Conservation (phyloP, 371 early-diverging fungal species). For the Rhizopus arrhizus region DNA sequence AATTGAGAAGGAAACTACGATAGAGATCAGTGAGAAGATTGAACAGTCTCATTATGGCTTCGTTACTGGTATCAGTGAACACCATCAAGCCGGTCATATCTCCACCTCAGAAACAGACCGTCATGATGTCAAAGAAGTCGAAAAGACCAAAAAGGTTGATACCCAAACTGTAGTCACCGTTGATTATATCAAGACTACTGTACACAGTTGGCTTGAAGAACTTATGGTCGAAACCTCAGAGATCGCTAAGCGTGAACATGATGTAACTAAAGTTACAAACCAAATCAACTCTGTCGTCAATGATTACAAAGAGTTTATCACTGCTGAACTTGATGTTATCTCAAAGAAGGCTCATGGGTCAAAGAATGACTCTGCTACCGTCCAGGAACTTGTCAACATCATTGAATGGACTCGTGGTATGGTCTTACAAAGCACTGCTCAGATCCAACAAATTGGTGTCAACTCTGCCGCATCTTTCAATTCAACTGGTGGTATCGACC, state of each 20-base stretch:
- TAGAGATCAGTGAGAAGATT: constrained; percentile 24
- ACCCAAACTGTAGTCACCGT: constrained; percentile 13
- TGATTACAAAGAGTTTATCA: constrained; percentile 23
- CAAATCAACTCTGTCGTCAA: constrained; percentile 13
- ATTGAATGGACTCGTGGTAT: constrained; percentile 38
- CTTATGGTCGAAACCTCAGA: constrained; percentile 26
- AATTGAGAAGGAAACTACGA: constrained; percentile 25
- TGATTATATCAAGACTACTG: constrained; percentile 15
- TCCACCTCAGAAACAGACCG: background rate
- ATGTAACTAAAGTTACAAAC: constrained; percentile 17
- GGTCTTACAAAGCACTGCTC: constrained; percentile 28
- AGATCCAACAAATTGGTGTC: constrained; percentile 29
- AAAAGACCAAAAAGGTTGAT: constrained; percentile 3
- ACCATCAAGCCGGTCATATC: constrained; percentile 21
- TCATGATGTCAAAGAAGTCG: constrained; percentile 17
- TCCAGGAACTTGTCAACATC: constrained; percentile 20
- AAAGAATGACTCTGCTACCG: constrained; percentile 6
- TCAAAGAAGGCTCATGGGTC: constrained; percentile 15
- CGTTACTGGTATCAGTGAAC: constrained; percentile 18
- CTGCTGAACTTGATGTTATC: constrained; percentile 22
- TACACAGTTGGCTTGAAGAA: constrained; percentile 23
- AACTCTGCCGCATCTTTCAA: constrained; percentile 27
- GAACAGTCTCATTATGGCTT: constrained; percentile 26
- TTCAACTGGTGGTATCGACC: constrained; percentile 26
- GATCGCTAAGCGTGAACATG: constrained; percentile 19